Percentiles rank a stretch among this genome's conserved stretches.
Evolutionary conservation across 1,139 yeast genomes (phyloP).

Genomic region (Yamadazyma mexicana): DNA sequence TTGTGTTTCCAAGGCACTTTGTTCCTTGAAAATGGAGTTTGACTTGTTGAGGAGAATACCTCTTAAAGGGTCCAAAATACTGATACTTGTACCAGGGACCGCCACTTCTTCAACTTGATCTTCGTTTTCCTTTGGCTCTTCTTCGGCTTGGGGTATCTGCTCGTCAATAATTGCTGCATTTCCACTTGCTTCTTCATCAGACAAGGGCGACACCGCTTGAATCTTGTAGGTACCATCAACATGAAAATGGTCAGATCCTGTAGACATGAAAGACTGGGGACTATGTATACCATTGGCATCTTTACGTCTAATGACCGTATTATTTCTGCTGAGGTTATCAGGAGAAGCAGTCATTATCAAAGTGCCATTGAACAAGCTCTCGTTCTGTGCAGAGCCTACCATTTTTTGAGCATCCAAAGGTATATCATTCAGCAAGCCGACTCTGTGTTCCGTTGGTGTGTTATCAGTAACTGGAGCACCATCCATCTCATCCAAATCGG

Average conservation of each 20-base stretch:
- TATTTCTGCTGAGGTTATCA: conserved; percentile 10
- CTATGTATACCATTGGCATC: not conserved
- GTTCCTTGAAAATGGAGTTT: conserved; percentile 14
- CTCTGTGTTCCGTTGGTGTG: too few species aligned
- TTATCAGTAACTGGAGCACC: too few species aligned
- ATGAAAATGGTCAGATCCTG: not conserved
- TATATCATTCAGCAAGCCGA: too few species aligned
- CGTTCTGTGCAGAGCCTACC: conserved; percentile 10
- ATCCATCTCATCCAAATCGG: not conserved
- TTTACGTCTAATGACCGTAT: conserved; percentile 15
- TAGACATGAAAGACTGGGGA: not conserved
- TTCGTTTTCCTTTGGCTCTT: not conserved
- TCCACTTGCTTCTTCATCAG: conserved; percentile 1
- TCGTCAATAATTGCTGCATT: not conserved
- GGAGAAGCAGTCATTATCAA: conserved; percentile 19
- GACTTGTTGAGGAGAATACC: conserved; percentile 7
- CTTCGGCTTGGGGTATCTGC: not conserved
- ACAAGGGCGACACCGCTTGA: conserved; percentile 10
- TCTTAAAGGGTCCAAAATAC: conserved; percentile 16
- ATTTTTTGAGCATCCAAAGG: too few species aligned
- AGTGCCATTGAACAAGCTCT: conserved; percentile 22
- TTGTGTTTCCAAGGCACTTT: conserved; percentile 9
- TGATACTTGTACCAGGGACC: conserved; percentile 2
- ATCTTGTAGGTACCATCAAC: conserved; percentile 3
- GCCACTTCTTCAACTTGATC: not conserved